phyloP scores from a whole-genome alignment of 805 yeast genomes.

The Candida piceae region DNA sequence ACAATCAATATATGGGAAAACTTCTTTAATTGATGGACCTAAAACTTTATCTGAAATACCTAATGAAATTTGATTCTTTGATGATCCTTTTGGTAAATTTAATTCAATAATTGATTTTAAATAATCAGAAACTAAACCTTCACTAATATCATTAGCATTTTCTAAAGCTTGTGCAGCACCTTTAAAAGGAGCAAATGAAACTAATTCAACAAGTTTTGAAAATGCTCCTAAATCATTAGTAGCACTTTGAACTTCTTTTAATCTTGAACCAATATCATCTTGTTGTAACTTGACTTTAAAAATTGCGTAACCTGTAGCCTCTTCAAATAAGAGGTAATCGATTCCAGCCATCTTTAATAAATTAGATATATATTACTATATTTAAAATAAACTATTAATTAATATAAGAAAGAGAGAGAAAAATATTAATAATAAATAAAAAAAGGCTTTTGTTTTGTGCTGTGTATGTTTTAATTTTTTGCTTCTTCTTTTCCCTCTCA shows the following conservation, averaged over 20 bases:
- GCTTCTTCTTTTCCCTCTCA: no score
- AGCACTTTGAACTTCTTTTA: constrained; percentile 91
- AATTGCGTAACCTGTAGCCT: constrained; percentile 96
- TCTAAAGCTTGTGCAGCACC: constrained; percentile 99
- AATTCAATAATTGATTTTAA: constrained; percentile 84
- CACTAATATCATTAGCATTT: constrained; percentile 96
- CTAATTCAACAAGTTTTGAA: constrained; percentile 88
- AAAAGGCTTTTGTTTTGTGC: no score
- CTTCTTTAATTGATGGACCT: constrained; percentile 95
- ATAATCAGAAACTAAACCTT: constrained; percentile 92
- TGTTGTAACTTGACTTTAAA: constrained; percentile 92
- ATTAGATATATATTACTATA: no score
- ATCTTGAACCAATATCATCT: constrained; percentile 87
- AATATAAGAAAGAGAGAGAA: no score
- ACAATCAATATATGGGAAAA: constrained; percentile 84
- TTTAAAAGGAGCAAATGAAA: constrained; percentile 95
- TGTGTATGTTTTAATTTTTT: no score
- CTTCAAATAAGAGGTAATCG: constrained; percentile 93
- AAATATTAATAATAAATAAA: no score
- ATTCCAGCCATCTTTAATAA: constrained; percentile 51
- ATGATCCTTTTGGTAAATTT: constrained; percentile 77
- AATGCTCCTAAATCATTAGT: constrained; percentile 79
- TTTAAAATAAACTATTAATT: no score
- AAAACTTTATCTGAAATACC: constrained; percentile 93
- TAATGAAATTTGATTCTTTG: constrained; percentile 61